Base-by-base conservation (phyloP, 169 alveolate species). In the Plasmodium relictum region DNA sequence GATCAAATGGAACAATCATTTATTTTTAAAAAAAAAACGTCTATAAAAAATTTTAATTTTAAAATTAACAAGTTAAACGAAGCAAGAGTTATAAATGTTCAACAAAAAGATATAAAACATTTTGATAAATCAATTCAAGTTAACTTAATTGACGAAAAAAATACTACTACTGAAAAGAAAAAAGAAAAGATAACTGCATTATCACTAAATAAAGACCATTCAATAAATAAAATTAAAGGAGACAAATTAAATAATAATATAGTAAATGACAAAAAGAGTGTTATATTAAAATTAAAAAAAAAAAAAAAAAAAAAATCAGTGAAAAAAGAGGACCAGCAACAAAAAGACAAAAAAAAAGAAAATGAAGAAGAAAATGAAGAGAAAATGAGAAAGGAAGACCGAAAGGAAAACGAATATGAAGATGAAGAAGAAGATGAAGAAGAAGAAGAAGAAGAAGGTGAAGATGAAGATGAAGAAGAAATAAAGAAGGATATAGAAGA, bases 81-180 rank as follows among this genome's bases (percentile, higher is more conserved):
- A 42, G 85, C 52, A 48, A 85, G 69, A 22, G 69, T 18, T 61
- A 85, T 85, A 56, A 24, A 85, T 20, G 44, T 85, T 0, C 37
- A 69, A 37, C 52, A 42, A 41, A 85, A 85, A 18, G 31, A 5
- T 14, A 62, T 85, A 2, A 70, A 4, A 10, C n/a, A 42, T 18
- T 85, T 85, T 85, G 76, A 85, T 41, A 85, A 85, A 20, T 85
- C 92, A 50, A 71, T 70, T 58, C 92, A 85, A 52, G 92, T 85
- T 5, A 45, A 85, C 20, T n/a, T 66, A 9, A 3, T 80, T 22
- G 42, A 37, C 0, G 62, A 18, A 20, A 66, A 54, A 45, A 37
- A 16, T 0, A 12, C 8, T 10, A 37, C 62, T 0, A 5, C 22
- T 54, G 69, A 58, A 12, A 50, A 39, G 10, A 31, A 22, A 10